Conservation (phyloP, 2,329 filamentous ascomycete species). For the Fusarium poae region DNA sequence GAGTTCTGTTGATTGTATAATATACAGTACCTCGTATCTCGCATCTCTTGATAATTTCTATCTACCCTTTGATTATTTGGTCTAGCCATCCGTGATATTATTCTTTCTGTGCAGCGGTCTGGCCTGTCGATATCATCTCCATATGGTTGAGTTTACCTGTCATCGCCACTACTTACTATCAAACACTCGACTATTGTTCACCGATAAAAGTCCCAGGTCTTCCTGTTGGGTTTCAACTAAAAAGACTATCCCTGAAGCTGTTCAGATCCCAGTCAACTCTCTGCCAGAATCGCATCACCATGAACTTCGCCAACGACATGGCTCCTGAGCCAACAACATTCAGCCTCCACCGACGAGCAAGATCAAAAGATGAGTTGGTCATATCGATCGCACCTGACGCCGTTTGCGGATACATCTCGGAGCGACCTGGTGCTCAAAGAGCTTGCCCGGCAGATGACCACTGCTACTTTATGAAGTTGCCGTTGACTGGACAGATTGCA, state of each 20-base stretch:
- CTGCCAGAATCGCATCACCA: not conserved
- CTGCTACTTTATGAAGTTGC: slow-evolving; percentile 16
- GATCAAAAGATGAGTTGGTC: not conserved
- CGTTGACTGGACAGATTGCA: slow-evolving; percentile 8
- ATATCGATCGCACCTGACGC: slow-evolving; percentile 14
- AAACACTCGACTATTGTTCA: not conserved
- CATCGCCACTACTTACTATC: not conserved
- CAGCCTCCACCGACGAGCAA: slow-evolving; percentile 12
- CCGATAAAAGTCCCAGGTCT: not conserved
- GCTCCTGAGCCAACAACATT: slow-evolving; percentile 15
- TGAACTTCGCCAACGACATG: slow-evolving; percentile 9
- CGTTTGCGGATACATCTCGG: slow-evolving; percentile 30
- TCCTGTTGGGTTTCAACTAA: too few species aligned
- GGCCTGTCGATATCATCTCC: not conserved
- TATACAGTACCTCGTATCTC: not conserved
- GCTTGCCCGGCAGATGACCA: slow-evolving; percentile 4
- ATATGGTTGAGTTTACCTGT: not conserved
- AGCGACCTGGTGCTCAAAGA: slow-evolving; percentile 14
- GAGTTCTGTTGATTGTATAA: not conserved
- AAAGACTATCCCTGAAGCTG: not conserved
- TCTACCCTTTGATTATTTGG: not conserved
- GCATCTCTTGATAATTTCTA: not conserved
- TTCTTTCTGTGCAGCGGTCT: not conserved
- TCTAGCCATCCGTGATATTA: too few species aligned
- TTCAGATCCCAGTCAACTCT: not conserved